Evolutionary conservation across 2,329 filamentous ascomycete species (phyloP).

Genomic region (Alternaria sp.): DNA sequence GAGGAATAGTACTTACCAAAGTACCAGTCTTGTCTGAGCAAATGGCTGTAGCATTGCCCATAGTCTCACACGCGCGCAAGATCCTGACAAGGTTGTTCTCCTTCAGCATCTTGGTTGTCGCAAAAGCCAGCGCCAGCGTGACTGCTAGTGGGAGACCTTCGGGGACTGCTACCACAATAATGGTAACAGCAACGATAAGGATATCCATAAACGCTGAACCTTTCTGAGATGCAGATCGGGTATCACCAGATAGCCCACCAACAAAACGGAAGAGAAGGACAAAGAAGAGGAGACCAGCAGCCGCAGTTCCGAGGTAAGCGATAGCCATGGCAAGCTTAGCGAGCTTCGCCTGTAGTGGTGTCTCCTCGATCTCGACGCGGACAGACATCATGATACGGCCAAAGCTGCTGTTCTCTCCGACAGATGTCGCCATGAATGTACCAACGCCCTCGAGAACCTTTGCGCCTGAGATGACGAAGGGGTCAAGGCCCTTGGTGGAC

Average conservation of each 20-base stretch:
- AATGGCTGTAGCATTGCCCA: constrained; percentile 47
- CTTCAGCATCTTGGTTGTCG: constrained; percentile 45
- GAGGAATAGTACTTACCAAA: constrained; percentile 9
- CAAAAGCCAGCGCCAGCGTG: constrained; percentile 46
- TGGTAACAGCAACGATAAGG: constrained; percentile 52
- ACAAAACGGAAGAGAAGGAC: constrained; percentile 50
- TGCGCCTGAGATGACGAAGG: constrained; percentile 67
- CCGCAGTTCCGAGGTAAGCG: constrained; percentile 57
- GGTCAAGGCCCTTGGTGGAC: constrained; percentile 63
- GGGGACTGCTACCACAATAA: constrained; percentile 52
- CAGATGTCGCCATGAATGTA: constrained; percentile 62
- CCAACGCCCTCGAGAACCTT: constrained; percentile 61
- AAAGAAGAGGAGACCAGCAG: constrained; percentile 48
- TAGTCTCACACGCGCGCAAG: constrained; percentile 44
- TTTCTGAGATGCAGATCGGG: constrained; percentile 33
- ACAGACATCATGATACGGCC: constrained; percentile 65
- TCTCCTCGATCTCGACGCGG: constrained; percentile 60
- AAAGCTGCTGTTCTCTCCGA: constrained; percentile 62
- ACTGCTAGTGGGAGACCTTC: constrained; percentile 49
- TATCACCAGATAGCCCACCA: constrained; percentile 37
- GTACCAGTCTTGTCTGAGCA: constrained; percentile 49
- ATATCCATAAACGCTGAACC: constrained; percentile 50
- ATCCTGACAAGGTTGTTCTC: constrained; percentile 46
- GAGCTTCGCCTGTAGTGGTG: constrained; percentile 62
- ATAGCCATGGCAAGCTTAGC: constrained; percentile 59